Base-by-base conservation (phyloP, 257 asterid species). In the Petunia axillaris region DNA sequence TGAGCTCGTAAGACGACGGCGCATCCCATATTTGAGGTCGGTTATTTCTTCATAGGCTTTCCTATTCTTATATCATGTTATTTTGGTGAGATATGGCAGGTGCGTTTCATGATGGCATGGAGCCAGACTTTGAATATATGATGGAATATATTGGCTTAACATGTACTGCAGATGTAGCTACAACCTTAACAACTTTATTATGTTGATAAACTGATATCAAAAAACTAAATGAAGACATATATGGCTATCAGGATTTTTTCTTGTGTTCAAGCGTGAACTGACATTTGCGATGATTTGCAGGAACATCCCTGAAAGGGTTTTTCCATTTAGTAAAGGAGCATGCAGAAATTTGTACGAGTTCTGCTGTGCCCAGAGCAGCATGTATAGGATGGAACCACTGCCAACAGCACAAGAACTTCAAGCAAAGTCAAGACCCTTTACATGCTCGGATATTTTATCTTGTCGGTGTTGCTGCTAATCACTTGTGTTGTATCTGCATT, bases 1-100 rank as follows among this genome's bases (percentile, higher is more conserved):
- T 36, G 99, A 96, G 86, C 93, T 91, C 74, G 97, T 94, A 52
- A 89, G 95, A 81, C 90, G 97, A 83, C 83, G 95, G 78, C 92
- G 99, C 78, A 90, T 96, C 81, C 89, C 80, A 57, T 96, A 96
- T 82, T 41, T 96, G 77, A 92, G 99, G 99, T 95, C 77, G 25
- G 91, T 90, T 76, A 8, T 73, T 48, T 71, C 44, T 71, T 50
- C 13, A 35, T 71, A 25, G 25, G 25, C 25, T 25, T 25, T 25
- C 25, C 25, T 25, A 25, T 48, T 48, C 13, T 35, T 35, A 60
- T 48, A 71, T 48, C 60, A 71, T 11, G 59, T 71, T 48, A 25
- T 70, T 25, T 46, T 5, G 59, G 25, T 71, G 60, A 48, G 38
- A 71, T 48, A 60, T 50, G 48, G 44, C 35, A 71, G 36, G 44